Base-by-base conservation (phyloP, 164 flowering plant species). In the Tetrastigma voinierianum region DNA sequence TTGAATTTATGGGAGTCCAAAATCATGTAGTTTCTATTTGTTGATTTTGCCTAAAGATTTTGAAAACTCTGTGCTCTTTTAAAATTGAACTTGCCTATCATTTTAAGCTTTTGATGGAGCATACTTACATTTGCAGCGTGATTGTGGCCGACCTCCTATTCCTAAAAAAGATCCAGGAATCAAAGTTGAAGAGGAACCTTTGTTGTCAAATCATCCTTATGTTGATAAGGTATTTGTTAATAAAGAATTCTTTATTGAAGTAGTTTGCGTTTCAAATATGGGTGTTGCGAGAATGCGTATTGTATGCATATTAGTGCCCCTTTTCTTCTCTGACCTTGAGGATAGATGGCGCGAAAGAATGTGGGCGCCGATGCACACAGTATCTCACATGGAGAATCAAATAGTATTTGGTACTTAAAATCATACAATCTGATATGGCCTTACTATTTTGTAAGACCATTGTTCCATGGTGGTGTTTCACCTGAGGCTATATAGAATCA, bases 141-240 rank as follows among this genome's bases (percentile, higher is more conserved):
- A 92, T 72, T 81, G 89, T 85, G 90, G 97, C 75, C 86, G 99
- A 74, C 90, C 90, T 19, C 97, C 96, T 51, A 18, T 87, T 76
- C 96, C 97, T 23, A 83, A 83, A 71, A 88, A 83, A 76, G 87
- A 83, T 69, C 84, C 87, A 45, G 88, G 82, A 72, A 68, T 73
- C 49, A 90, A 87, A 78, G 81, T 85, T 61, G 99, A 89, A 80
- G 96, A 95, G 67, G 86, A 86, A 64, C 80, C 93, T 48, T 72
- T 95, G 58, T 47, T 86, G 72, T 92, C 96, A 46, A 78, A 92
- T 73, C 97, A 95, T 74, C 99, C 97, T 61, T 95, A 88, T 75
- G 97, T 92, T 69, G 89, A 90, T 59, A 89, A 79, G 97, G 99
- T 91, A 83, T 45, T 56, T 54, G 32, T 52, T 49, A 48, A 53